A percentile compares a stretch with the other conserved stretches of the same genome.
Conservation (phyloP, 225 moss, liverwort and hornwort genomes). For the Straminergon stramineum region DNA sequence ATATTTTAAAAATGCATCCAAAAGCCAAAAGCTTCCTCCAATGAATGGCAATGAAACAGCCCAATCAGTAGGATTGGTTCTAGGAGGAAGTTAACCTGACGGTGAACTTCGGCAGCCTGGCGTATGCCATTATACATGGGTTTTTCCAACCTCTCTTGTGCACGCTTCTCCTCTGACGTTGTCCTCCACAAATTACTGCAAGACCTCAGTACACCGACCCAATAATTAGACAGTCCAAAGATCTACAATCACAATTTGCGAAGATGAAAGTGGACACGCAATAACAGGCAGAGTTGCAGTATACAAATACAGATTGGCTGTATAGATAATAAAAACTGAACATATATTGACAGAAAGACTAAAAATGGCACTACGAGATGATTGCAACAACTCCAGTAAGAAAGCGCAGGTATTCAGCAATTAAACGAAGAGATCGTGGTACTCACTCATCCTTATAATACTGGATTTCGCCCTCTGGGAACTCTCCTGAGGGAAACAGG, state of each 20-base stretch:
- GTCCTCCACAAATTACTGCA: slow-evolving; percentile 86
- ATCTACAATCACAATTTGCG: neutral
- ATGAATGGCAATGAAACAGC: neutral
- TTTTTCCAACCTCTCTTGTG: slow-evolving; percentile 82
- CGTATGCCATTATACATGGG: slow-evolving; percentile 83
- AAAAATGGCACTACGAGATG: neutral
- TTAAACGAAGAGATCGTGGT: neutral
- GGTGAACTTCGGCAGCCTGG: slow-evolving; percentile 91
- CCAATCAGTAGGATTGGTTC: neutral
- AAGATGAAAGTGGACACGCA: neutral
- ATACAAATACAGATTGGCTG: neutral
- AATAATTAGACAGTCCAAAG: neutral
- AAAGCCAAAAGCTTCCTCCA: neutral
- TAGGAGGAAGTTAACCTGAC: slow-evolving; percentile 39
- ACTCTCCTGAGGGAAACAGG: slow-evolving; percentile 76
- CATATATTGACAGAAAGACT: neutral
- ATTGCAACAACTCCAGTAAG: neutral
- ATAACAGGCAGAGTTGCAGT: neutral
- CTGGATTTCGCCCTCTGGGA: slow-evolving; percentile 83
- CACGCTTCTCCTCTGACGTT: slow-evolving; percentile 86
- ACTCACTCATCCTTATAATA: slow-evolving; percentile 78
- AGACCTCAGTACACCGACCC: neutral
- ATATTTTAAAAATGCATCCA: neutral
- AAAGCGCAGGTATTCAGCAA: neutral
- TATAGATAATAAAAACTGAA: neutral